Evolutionary conservation across 148 eudicot species (phyloP).

Genomic region (Vaccinium myrtillus): DNA sequence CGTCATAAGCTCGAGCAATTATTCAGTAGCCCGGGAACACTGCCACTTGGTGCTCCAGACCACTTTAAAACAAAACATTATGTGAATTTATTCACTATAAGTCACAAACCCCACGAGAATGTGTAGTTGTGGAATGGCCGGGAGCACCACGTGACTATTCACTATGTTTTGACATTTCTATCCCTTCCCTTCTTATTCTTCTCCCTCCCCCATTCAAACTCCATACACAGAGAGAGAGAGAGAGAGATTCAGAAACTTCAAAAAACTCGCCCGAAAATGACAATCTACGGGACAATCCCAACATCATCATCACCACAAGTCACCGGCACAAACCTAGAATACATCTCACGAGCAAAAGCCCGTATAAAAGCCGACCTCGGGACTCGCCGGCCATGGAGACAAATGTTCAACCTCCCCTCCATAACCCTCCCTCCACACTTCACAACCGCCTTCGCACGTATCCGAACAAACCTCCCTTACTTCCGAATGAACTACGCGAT

Average conservation of each 20-base stretch:
- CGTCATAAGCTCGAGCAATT: not conserved
- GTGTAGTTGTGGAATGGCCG: too few species aligned
- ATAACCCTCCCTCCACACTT: conserved; percentile 37
- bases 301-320: conserved; percentile 25
- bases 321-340: conserved; percentile 10
- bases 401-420: conserved; percentile 25
- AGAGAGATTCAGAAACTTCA: not conserved
- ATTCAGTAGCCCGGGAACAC: too few species aligned
- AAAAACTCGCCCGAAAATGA: conserved; percentile 24
- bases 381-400: conserved; percentile 50
- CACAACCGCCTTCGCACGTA: conserved; percentile 26
- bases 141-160: too few species aligned
- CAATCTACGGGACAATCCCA: conserved; percentile 52
- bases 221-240: not conserved
- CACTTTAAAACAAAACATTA: too few species aligned
- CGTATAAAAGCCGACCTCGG: conserved; percentile 33
- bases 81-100: too few species aligned
- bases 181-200: not conserved
- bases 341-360: conserved; percentile 37
- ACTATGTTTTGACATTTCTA: too few species aligned
- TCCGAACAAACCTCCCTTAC: conserved; percentile 36
- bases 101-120: too few species aligned
- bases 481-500: conserved; percentile 58
- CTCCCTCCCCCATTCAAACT: not conserved
- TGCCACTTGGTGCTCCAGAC: too few species aligned